A percentile compares a stretch with the other conserved stretches of the same genome.
These are phyloP conservation scores for Lizanozyma gosingica DNA, from an alignment of 1,139 yeast genomes.

Conservation along the genomic window DNA sequence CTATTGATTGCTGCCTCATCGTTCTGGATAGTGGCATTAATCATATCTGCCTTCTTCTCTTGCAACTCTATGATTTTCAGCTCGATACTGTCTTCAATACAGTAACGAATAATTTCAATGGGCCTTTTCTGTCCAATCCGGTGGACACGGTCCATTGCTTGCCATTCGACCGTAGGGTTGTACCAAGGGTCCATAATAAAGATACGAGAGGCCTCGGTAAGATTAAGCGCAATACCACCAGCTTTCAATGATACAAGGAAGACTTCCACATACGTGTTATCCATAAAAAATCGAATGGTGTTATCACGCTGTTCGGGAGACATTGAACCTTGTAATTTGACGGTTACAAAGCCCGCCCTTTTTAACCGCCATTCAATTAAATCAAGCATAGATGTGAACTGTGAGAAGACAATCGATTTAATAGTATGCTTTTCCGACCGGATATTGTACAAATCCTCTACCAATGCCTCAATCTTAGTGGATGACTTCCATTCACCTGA, in stretches of 20 bases:
- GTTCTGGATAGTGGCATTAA: conserved; percentile 86
- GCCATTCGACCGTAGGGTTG: conserved; percentile 98
- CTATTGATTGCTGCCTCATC: conserved; percentile 87
- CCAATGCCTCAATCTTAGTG: conserved; percentile 91
- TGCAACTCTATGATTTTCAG: conserved; percentile 91
- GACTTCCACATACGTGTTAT: conserved; percentile 83
- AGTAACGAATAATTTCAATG: conserved; percentile 83
- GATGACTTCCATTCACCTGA: conserved; percentile 87
- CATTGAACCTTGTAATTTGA: conserved; percentile 92
- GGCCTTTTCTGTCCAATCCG: conserved; percentile 95
- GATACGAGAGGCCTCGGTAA: conserved; percentile 95
- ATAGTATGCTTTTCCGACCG: conserved; percentile 84
- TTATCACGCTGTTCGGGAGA: conserved; percentile 91
- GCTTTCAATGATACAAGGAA: conserved; percentile 92
- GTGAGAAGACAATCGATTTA: conserved; percentile 93
- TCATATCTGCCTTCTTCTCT: conserved; percentile 97
- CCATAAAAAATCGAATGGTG: conserved; percentile 86
- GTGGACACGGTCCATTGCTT: conserved; percentile 95
- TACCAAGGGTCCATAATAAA: conserved; percentile 97
- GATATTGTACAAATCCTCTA: conserved; percentile 81
- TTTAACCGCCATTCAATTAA: conserved; percentile 90
- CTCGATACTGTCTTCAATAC: conserved; percentile 94
- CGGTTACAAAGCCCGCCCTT: conserved; percentile 91
- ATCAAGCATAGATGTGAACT: conserved; percentile 93
- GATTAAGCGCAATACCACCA: conserved; percentile 94